These are phyloP conservation scores for Kalaharituber pfeilii DNA, from an alignment of 2,329 filamentous ascomycete species.

Conservation along the genomic window DNA sequence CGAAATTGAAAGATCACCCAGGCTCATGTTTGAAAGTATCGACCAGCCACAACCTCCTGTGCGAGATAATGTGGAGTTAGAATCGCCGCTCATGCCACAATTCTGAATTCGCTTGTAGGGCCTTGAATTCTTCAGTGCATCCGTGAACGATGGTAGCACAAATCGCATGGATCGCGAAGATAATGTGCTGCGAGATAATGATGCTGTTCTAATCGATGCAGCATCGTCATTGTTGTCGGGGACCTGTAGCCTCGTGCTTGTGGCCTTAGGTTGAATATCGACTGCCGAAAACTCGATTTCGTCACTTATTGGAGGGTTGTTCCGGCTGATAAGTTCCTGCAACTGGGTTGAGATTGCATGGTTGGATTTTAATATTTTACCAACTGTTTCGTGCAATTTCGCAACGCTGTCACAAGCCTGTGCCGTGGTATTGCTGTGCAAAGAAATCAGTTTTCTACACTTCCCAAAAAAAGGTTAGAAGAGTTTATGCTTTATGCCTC, in stretches of 20 bases:
- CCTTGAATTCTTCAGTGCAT: neutral
- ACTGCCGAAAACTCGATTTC: neutral
- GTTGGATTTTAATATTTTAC: neutral
- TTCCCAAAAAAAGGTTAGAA: too few relatives aligned
- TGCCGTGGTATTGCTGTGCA: neutral
- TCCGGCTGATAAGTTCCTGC: neutral
- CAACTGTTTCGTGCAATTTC: neutral
- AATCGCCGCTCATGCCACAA: neutral
- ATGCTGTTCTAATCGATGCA: neutral
- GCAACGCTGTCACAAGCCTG: neutral
- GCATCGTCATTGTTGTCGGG: neutral
- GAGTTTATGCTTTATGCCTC: neutral
- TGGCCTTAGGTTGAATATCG: neutral
- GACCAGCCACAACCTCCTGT: neutral
- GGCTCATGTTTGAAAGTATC: neutral
- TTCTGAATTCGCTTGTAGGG: neutral
- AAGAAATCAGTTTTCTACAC: too few relatives aligned
- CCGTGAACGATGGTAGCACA: neutral
- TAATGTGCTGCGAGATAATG: neutral
- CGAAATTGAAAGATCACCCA: neutral
- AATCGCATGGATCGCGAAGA: neutral
- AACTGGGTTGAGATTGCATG: neutral
- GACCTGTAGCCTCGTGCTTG: neutral
- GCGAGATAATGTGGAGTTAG: neutral
- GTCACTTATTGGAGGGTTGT: neutral